Percentiles rank a stretch among this genome's conserved stretches.
phyloP scores from a whole-genome alignment of 129 eudicot genomes.

The sunflower (Helianthus annuus) region DNA sequence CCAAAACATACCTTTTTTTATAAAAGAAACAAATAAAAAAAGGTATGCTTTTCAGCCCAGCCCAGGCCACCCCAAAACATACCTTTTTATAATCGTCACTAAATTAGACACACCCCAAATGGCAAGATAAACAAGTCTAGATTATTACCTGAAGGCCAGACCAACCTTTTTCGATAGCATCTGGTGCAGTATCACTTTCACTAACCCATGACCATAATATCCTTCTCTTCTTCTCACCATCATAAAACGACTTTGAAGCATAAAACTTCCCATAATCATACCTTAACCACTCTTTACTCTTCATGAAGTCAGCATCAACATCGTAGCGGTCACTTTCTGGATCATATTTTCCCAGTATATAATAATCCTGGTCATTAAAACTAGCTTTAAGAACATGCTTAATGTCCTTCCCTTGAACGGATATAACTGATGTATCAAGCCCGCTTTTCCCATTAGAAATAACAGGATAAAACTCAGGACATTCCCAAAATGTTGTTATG shows the following conservation, averaged over 20 bases:
- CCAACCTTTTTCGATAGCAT: conserved; percentile 48
- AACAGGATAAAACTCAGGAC: conserved; percentile 72
- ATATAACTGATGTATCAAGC: conserved; percentile 49
- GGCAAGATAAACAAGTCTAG: not conserved
- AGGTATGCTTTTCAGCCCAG: not conserved
- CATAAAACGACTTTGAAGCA: conserved; percentile 74
- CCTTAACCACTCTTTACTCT: conserved; percentile 23
- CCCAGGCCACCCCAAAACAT: not conserved
- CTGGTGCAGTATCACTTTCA: conserved; percentile 36
- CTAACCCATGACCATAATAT: conserved; percentile 67
- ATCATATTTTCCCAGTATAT: conserved; percentile 56
- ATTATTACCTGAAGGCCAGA: conserved; percentile 63
- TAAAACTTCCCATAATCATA: conserved; percentile 74
- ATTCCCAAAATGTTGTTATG: conserved; percentile 66
- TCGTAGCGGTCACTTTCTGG: conserved; percentile 35
- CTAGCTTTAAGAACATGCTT: conserved; percentile 61
- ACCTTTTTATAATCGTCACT: too few species aligned
- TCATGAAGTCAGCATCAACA: conserved; percentile 31
- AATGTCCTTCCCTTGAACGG: conserved; percentile 28
- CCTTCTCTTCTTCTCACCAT: conserved; percentile 50
- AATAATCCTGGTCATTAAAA: conserved; percentile 37
- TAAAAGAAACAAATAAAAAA: not conserved
- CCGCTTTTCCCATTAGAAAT: conserved; percentile 30
- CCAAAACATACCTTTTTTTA: too few species aligned
- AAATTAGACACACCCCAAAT: too few species aligned